Conservation (phyloP, 257 asterid genomes). For the Solanum rostratum region DNA sequence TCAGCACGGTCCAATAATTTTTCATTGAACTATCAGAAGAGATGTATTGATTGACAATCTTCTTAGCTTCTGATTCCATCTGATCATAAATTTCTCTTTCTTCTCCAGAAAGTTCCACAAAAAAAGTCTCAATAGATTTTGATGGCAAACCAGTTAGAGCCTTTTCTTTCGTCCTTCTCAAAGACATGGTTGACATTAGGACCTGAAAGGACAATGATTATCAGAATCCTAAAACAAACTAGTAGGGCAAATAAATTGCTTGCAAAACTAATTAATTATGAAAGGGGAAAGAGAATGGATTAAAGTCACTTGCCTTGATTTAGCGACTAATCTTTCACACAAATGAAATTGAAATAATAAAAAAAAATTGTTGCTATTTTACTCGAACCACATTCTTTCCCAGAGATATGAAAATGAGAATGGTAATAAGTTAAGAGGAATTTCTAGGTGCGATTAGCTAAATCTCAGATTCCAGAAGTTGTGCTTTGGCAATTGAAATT, state of each 20-base stretch:
- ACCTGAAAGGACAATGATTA: conserved; percentile 29
- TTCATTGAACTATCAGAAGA: conserved; percentile 21
- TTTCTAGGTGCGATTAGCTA: background rate
- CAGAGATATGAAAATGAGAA: background rate
- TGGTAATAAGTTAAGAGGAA: background rate
- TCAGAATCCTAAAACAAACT: background rate
- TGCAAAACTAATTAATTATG: background rate
- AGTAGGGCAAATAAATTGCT: background rate
- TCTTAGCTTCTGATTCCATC: conserved; percentile 66
- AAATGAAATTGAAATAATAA: background rate
- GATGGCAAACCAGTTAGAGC: conserved; percentile 49
- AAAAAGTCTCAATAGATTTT: conserved; percentile 47
- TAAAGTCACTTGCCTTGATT: background rate
- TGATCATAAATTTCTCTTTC: conserved; percentile 71
- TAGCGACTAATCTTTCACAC: background rate
- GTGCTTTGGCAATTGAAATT: background rate
- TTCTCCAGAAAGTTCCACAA: conserved; percentile 51
- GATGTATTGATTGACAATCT: conserved; percentile 32
- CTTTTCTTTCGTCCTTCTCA: conserved; percentile 80
- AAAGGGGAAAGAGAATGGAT: background rate
- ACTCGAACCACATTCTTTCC: background rate
- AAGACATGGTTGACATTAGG: conserved; percentile 61
- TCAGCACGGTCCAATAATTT: conserved; percentile 50
- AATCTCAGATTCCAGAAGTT: background rate
- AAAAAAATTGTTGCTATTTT: background rate